Conservation (phyloP, 1,284 basidiomycete species). For the Anthracocystis walkeri region DNA sequence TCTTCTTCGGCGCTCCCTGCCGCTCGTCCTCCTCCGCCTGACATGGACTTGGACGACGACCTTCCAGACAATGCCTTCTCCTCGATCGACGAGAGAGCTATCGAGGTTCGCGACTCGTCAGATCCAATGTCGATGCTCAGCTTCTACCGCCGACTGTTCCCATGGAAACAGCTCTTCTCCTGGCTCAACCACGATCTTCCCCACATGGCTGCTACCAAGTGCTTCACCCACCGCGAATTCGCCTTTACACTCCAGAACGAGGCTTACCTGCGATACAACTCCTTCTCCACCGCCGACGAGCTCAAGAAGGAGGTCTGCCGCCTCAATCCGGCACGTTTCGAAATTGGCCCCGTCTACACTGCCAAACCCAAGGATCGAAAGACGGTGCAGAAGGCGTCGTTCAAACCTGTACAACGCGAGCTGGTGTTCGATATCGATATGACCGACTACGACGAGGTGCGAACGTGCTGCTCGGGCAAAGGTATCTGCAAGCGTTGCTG, state of each 20-base stretch:
- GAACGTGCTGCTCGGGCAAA: conserved; percentile 93
- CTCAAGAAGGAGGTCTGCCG: conserved; percentile 81
- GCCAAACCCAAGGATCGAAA: conserved; percentile 92
- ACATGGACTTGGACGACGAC: conserved; percentile 56
- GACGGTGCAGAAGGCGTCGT: conserved; percentile 80
- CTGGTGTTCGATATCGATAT: conserved; percentile 99
- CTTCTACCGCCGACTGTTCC: conserved; percentile 92
- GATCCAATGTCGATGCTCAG: conserved; percentile 81
- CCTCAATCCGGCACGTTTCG: conserved; percentile 77
- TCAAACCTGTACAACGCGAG: conserved; percentile 85
- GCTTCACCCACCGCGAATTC: conserved; percentile 82
- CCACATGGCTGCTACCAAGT: conserved; percentile 75
- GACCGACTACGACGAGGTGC: conserved; percentile 97
- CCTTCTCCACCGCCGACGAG: conserved; percentile 85
- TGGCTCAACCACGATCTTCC: conserved; percentile 91
- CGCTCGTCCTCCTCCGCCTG: conserved; percentile 57
- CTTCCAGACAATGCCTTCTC: conserved; percentile 53
- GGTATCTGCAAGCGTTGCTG: conserved; percentile 94
- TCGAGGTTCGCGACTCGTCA: conserved; percentile 71
- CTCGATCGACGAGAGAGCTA: conserved; percentile 57
- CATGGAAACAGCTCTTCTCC: conserved; percentile 90
- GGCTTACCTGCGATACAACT: conserved; percentile 92
- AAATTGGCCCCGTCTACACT: conserved; percentile 94
- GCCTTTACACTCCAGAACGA: conserved; percentile 94
- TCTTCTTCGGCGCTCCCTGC: conserved; percentile 38